phyloP scores from a whole-genome alignment of 139 green algal genomes.

The Chlorella sp. region DNA sequence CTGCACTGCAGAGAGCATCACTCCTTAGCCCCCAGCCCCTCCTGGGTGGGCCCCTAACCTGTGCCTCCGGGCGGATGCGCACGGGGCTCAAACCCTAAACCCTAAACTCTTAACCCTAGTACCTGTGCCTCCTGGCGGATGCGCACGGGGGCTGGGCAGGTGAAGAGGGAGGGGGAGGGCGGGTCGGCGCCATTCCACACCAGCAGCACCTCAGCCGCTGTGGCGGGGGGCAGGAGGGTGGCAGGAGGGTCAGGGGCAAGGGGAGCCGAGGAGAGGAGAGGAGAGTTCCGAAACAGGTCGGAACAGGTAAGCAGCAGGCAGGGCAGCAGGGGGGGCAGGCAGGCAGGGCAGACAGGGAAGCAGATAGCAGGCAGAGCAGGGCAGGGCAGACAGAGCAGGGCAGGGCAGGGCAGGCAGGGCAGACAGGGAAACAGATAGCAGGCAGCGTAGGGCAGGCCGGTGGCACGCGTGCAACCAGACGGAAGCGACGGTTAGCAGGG shows the following conservation, averaged over 20 bases:
- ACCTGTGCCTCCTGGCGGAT: not conserved
- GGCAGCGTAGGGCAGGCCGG: not conserved
- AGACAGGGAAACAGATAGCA: not conserved
- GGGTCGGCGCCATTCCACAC: slow-evolving; percentile 21
- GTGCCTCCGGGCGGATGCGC: not conserved
- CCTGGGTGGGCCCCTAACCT: too few relatives aligned
- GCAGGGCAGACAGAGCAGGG: not conserved
- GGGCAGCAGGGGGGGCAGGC: not conserved
- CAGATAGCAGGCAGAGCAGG: not conserved
- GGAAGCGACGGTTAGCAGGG: too few relatives aligned
- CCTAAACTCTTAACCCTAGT: too few relatives aligned
- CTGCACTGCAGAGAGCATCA: too few relatives aligned
- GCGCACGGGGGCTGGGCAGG: not conserved
- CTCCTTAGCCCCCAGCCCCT: not conserved
- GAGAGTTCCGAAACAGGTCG: not conserved
- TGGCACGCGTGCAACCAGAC: too few relatives aligned
- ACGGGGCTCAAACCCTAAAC: too few relatives aligned
- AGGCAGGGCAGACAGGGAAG: not conserved
- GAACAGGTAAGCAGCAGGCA: not conserved
- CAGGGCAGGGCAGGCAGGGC: not conserved
- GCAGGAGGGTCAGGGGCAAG: not conserved
- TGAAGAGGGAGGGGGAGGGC: not conserved
- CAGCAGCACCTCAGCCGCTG: slow-evolving; percentile 21
- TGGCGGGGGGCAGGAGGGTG: too few relatives aligned
- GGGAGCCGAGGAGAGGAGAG: not conserved